A percentile compares a stretch with the other conserved stretches of the same genome.
Conservation (phyloP, 257 asterid genomes). For the Vinca minor region DNA sequence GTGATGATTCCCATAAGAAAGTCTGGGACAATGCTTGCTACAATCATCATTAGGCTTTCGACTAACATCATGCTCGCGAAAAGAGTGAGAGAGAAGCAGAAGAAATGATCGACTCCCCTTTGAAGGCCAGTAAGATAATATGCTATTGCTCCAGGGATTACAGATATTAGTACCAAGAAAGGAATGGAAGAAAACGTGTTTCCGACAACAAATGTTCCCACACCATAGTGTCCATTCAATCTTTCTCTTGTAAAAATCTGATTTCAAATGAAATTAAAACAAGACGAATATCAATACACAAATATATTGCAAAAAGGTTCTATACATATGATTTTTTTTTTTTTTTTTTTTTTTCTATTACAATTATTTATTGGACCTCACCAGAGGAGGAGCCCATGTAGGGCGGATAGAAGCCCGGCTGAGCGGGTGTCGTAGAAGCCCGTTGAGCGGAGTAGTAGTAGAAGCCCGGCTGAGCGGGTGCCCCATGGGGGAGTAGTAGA, state of each 20-base stretch:
- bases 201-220: slow-evolving; percentile 39
- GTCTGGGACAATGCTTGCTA: slow-evolving; percentile 35
- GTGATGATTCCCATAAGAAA: slow-evolving; percentile 9
- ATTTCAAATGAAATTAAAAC: background rate
- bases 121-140: slow-evolving; percentile 55
- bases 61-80: slow-evolving; percentile 49
- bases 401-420: no score
- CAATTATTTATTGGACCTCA: no score
- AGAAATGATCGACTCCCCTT: slow-evolving; percentile 33
- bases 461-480: no score
- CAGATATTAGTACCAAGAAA: slow-evolving; percentile 34
- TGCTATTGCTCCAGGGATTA: slow-evolving; percentile 40
- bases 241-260: slow-evolving; percentile 53
- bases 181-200: slow-evolving; percentile 58
- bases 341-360: no score
- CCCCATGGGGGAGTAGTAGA: no score
- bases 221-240: slow-evolving; percentile 48
- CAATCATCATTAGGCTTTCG: slow-evolving; percentile 56
- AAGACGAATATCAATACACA: background rate
- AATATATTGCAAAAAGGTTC: background rate
- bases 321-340: background rate
- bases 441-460: no score
- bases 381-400: no score
- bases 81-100: slow-evolving; percentile 27
- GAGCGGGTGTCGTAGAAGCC: no score